Evolutionary conservation across 139 green algal genomes (phyloP), one percentile per base, ranked within the genome.

Genomic region (Chlamydomonas urium): DNA sequence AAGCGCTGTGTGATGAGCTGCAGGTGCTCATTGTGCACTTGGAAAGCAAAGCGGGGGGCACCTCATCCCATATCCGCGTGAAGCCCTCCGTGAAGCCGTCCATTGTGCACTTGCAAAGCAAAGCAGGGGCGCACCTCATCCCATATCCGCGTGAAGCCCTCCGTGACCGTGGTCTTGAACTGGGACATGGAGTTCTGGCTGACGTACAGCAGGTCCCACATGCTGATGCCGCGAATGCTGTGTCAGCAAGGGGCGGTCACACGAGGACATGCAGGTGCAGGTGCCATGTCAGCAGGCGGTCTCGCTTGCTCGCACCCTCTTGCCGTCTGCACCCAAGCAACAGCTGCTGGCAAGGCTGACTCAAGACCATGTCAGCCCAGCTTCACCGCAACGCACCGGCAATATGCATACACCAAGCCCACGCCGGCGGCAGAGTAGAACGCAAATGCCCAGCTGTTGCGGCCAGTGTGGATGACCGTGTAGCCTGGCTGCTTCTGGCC

Each of bases 191-290:
- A 75, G 45, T 33, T 59, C 58, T 66, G 71, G 21, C 71, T 77
- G 5, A 84, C 78, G 63, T 76, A 76, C 48, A 80, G 71, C 42
- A 80, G 48, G 58, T 84, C 78, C 6, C 35, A 65, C 3, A 84
- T 10, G n/a, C 26, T 26, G 19, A 68, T 59, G 37, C 78, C 73
- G 23, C 63, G 63, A 32, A 71, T 23, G 6, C 63, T 71, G 31
- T 29, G 42, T 10, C 17, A 17, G 42, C 14, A 53, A 10, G 42
- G 42, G 42, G 14, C 42, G 42, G n/a, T n/a, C n/a, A n/a, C n/a
- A n/a, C n/a, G n/a, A n/a, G n/a, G n/a, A n/a, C n/a, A n/a, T n/a
- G n/a, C n/a, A n/a, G n/a, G n/a, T n/a, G n/a, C n/a, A n/a, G n/a
- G n/a, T n/a, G n/a, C n/a, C n/a, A n/a, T n/a, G n/a, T n/a, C n/a